A percentile compares a stretch with the other conserved stretches of the same genome.
Conservation (phyloP, 495 filamentous ascomycete species). For the Parathielavia appendiculata region DNA sequence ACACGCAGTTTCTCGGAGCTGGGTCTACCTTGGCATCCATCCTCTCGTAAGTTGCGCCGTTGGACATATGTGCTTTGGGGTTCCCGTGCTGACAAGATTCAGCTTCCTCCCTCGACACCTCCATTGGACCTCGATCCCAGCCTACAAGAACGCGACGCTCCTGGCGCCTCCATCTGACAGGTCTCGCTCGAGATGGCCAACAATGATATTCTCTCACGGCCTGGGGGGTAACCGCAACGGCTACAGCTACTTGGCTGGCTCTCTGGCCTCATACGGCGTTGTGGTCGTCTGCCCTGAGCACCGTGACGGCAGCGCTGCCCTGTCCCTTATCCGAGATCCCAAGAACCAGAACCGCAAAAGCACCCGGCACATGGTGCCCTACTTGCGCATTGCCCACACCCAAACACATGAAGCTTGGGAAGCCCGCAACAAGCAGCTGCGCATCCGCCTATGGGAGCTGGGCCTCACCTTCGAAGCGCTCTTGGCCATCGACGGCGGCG, state of each 20-base stretch:
- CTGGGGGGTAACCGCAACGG: conserved; percentile 68
- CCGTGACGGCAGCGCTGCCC: conserved; percentile 64
- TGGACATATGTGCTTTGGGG: not conserved
- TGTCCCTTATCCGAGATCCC: conserved; percentile 55
- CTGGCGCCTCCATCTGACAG: conserved; percentile 27
- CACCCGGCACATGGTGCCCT: conserved; percentile 38
- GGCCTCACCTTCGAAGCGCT: conserved; percentile 58
- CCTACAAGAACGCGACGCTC: conserved; percentile 41
- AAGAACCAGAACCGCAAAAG: conserved; percentile 31
- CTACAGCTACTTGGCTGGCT: conserved; percentile 67
- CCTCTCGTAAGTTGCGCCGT: conserved; percentile 50
- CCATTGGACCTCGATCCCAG: conserved; percentile 57
- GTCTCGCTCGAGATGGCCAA: conserved; percentile 56
- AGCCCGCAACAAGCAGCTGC: conserved; percentile 59
- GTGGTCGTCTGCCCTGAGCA: conserved; percentile 74
- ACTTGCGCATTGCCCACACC: conserved; percentile 49
- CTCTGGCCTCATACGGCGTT: conserved; percentile 67
- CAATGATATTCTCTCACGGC: conserved; percentile 76
- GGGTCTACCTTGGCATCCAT: conserved; percentile 50
- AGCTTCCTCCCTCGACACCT: conserved; percentile 60
- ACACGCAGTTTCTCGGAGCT: conserved; percentile 61
- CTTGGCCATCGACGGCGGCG: conserved; percentile 53
- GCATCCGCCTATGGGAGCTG: conserved; percentile 68
- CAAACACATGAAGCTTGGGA: conserved; percentile 52
- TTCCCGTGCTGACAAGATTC: not conserved